A percentile compares a stretch with the other conserved stretches of the same genome.
Conservation (phyloP, 306 rosid species). For the Rosa multiflora region DNA sequence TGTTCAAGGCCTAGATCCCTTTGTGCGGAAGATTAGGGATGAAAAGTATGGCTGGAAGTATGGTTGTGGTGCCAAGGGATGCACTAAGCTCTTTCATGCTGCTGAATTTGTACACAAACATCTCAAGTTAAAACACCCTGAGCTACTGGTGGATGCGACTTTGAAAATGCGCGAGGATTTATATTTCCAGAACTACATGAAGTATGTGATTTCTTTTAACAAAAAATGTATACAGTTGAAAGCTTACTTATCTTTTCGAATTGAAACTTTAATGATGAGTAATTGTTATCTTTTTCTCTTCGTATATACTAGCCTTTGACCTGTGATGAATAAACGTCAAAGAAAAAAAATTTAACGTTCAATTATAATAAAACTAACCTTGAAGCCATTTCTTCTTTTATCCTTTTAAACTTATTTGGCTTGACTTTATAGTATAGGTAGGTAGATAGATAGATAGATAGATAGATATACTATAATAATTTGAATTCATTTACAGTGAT, state of each 20-base stretch:
- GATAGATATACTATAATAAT: conserved; percentile 20
- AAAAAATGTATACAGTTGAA: conserved; percentile 13
- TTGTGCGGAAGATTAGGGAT: conserved; percentile 92
- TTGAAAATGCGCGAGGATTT: conserved; percentile 84
- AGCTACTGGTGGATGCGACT: conserved; percentile 79
- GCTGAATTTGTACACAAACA: conserved; percentile 95
- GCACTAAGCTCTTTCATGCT: conserved; percentile 99
- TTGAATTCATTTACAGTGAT: conserved; percentile 57
- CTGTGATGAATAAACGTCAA: too few species aligned
- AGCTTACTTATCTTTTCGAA: background rate
- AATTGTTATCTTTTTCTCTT: conserved; percentile 3
- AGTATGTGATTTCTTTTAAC: conserved; percentile 53
- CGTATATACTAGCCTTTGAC: too few species aligned
- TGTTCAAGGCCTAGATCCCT: conserved; percentile 79
- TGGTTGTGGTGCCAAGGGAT: conserved; percentile 99
- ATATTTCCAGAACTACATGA: conserved; percentile 91
- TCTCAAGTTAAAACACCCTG: conserved; percentile 90
- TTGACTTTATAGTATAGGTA: too few species aligned
- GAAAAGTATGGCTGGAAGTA: conserved; percentile 99
- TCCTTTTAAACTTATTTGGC: background rate
- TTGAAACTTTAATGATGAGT: background rate
- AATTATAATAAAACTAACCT: background rate
- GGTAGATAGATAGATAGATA: background rate
- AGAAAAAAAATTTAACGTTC: background rate
- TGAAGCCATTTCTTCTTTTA: background rate